A percentile compares a stretch with the other conserved stretches of the same genome.
Conservation (phyloP, 164 flowering plant genomes). For the Nymphaea colorata region DNA sequence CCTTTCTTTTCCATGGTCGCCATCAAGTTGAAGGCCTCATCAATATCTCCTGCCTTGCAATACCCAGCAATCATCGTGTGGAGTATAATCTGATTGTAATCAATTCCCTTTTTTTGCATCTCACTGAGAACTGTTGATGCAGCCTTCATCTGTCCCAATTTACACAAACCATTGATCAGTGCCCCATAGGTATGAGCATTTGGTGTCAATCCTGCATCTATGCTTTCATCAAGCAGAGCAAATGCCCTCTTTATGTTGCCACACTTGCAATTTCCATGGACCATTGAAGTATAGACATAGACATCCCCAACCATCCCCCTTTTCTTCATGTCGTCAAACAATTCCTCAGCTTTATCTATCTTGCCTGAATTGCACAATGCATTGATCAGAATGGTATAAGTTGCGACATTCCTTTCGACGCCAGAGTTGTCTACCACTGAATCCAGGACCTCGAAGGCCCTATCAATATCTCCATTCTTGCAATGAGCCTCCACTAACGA, state of each 20-base stretch:
- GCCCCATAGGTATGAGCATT: constrained; percentile 43
- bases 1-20: constrained; percentile 42
- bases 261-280: constrained; percentile 25
- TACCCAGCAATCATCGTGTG: constrained; percentile 30
- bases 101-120: constrained; percentile 46
- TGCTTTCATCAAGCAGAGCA: constrained; percentile 34
- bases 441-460: constrained; percentile 20
- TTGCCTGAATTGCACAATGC: constrained; percentile 27
- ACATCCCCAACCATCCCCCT: constrained; percentile 28
- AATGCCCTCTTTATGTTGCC: constrained; percentile 36
- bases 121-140: constrained; percentile 31
- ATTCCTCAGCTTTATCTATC: constrained; percentile 34
- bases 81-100: constrained; percentile 29
- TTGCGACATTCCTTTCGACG: constrained; percentile 20
- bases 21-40: constrained; percentile 36
- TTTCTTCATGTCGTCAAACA: constrained; percentile 39
- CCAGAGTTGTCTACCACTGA: constrained; percentile 28
- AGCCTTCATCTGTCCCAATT: constrained; percentile 37
- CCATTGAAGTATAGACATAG: constrained; percentile 34
- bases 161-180: constrained; percentile 43
- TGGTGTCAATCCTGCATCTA: constrained; percentile 28
- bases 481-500: constrained; percentile 29
- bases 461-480: constrained; percentile 28
- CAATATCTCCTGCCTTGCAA: constrained; percentile 34
- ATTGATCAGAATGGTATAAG: constrained; percentile 44